Conservation (phyloP, 345 rosid species). For the Lenwebbia sp. region DNA sequence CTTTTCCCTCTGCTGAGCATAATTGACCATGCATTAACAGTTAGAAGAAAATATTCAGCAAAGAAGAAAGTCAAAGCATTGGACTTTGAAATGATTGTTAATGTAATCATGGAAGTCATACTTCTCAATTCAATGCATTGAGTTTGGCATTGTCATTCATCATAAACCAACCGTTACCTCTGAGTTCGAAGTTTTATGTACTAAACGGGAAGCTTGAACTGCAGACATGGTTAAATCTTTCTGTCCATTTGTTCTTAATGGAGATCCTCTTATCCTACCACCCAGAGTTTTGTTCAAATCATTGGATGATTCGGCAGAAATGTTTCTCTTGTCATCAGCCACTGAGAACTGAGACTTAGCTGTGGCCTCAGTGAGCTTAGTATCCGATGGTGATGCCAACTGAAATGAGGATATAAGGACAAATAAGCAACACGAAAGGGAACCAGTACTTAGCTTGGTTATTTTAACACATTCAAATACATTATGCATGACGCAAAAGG, state of each 20-base stretch:
- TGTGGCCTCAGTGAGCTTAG: slow-evolving; percentile 4
- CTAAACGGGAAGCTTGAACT: slow-evolving; percentile 6
- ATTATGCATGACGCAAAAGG: neutral
- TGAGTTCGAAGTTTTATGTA: slow-evolving; percentile 11
- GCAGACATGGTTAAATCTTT: slow-evolving; percentile 3
- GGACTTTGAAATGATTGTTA: neutral
- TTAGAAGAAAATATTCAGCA: neutral
- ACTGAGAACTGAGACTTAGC: slow-evolving; percentile 16
- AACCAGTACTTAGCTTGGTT: neutral
- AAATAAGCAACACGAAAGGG: neutral
- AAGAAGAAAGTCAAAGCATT: neutral
- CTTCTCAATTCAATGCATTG: neutral
- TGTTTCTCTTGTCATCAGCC: slow-evolving; percentile 7
- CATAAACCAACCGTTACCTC: slow-evolving; percentile 14
- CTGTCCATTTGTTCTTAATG: slow-evolving; percentile 23
- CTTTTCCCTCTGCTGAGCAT: slow-evolving; percentile 28
- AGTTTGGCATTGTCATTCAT: neutral
- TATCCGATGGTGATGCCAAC: slow-evolving; percentile 9
- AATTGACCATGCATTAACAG: neutral
- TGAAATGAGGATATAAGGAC: neutral
- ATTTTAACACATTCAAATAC: neutral
- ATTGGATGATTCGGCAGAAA: slow-evolving; percentile 8
- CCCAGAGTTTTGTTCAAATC: slow-evolving; percentile 9
- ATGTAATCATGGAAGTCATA: neutral
- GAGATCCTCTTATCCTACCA: slow-evolving; percentile 14